Evolutionary conservation across 306 rosid species (phyloP).

Genomic region (Leucaena leucocephala): DNA sequence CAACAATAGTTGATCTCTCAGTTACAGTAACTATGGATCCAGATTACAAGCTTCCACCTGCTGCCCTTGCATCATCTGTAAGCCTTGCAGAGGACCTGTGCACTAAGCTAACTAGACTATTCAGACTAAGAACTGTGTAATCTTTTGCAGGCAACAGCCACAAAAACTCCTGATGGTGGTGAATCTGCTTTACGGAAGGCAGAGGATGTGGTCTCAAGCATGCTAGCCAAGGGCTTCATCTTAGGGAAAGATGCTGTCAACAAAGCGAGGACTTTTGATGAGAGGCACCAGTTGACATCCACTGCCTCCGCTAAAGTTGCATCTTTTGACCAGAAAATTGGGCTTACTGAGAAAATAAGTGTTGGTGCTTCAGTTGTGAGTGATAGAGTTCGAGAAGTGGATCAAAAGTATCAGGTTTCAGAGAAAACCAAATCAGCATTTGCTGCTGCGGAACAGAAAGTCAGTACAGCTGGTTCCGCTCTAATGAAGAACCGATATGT

Average conservation of each 20-base stretch:
- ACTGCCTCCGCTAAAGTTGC: constrained; percentile 88
- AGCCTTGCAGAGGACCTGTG: constrained; percentile 34
- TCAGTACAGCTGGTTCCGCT: constrained; percentile 85
- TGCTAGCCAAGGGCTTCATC: constrained; percentile 93
- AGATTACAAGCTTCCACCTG: constrained; percentile 81
- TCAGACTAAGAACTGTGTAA: constrained; percentile 14
- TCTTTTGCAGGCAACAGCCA: constrained; percentile 53
- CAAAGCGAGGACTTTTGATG: constrained; percentile 86
- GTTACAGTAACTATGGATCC: constrained; percentile 77
- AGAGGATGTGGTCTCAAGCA: constrained; percentile 87
- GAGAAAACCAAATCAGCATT: constrained; percentile 95
- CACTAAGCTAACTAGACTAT: constrained; percentile 4
- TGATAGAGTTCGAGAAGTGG: constrained; percentile 87
- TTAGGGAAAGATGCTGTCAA: constrained; percentile 90
- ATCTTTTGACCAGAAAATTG: constrained; percentile 88
- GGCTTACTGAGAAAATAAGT: constrained; percentile 77
- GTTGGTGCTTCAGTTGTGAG: constrained; percentile 81
- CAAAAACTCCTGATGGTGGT: constrained; percentile 58
- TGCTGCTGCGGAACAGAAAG: constrained; percentile 89
- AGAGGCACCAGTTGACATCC: constrained; percentile 77
- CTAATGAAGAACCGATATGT: constrained; percentile 86
- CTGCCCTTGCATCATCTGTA: constrained; percentile 65
- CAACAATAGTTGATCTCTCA: constrained; percentile 88
- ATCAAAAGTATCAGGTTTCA: constrained; percentile 92
- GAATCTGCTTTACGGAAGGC: constrained; percentile 76